Percentiles rank a stretch among this genome's conserved stretches.
phyloP scores from a whole-genome alignment of 768 basidiomycete genomes.

The Lentinula guzmanii region DNA sequence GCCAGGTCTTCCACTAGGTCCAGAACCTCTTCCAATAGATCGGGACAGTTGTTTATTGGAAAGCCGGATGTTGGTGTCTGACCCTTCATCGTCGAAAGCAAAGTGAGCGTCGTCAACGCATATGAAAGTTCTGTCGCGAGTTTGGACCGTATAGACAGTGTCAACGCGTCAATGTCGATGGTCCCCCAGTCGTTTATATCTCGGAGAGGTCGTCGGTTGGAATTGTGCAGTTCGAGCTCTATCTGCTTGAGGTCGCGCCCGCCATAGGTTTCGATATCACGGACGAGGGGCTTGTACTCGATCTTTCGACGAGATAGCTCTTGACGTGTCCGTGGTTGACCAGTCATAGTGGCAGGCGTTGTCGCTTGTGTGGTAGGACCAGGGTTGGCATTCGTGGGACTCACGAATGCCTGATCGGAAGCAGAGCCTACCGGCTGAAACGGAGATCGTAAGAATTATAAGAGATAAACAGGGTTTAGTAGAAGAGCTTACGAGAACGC shows the following conservation, averaged over 20 bases:
- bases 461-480: background rate
- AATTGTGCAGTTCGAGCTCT: slow-evolving; percentile 49
- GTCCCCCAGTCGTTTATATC: slow-evolving; percentile 82
- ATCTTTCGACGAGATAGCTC: slow-evolving; percentile 72
- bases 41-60: slow-evolving; percentile 67
- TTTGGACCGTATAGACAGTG: slow-evolving; percentile 88
- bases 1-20: slow-evolving; percentile 83
- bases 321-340: slow-evolving; percentile 31
- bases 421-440: slow-evolving; percentile 5
- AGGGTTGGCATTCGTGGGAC: slow-evolving; percentile 1
- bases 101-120: slow-evolving; percentile 78
- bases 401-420: slow-evolving; percentile 2
- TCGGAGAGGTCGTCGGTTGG: slow-evolving; percentile 54
- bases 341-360: slow-evolving; percentile 16
- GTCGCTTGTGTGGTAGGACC: slow-evolving; percentile 13
- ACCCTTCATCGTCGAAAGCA: slow-evolving; percentile 75
- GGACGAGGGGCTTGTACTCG: slow-evolving; percentile 79
- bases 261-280: slow-evolving; percentile 70
- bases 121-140: slow-evolving; percentile 83
- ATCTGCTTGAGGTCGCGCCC: slow-evolving; percentile 73
- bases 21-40: slow-evolving; percentile 80
- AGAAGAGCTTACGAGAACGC: slow-evolving; percentile 32
- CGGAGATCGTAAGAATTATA: slow-evolving; percentile 8
- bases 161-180: slow-evolving; percentile 88
- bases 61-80: slow-evolving; percentile 63